phyloP scores from a whole-genome alignment of 257 asterid species.

The Cruciata laevipes region DNA sequence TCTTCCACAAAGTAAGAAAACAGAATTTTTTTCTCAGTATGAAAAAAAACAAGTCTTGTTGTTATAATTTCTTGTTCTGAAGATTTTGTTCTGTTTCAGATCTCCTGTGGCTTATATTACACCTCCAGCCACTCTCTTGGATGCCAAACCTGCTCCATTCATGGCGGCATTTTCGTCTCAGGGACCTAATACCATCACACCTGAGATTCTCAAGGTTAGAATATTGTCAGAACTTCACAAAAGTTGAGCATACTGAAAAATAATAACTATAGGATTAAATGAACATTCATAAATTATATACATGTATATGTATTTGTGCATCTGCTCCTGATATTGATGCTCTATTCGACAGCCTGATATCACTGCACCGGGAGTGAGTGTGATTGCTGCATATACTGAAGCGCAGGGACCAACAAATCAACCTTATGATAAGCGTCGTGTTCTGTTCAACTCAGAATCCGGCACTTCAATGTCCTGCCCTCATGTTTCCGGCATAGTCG shows the following conservation, averaged over 20 bases:
- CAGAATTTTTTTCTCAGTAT: background rate
- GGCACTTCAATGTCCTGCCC: constrained; percentile 99
- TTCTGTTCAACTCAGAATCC: constrained; percentile 51
- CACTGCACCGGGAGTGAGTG: constrained; percentile 90
- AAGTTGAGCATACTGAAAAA: too few species aligned
- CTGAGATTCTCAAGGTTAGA: constrained; percentile 73
- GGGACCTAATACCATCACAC: constrained; percentile 63
- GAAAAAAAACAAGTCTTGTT: background rate
- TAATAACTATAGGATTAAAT: too few species aligned
- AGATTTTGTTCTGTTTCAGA: constrained; percentile 24
- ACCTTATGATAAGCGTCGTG: constrained; percentile 52
- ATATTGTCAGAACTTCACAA: background rate
- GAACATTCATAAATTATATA: background rate
- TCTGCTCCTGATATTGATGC: background rate
- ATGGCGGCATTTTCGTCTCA: constrained; percentile 87
- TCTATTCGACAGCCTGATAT: constrained; percentile 70
- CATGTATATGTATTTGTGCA: background rate
- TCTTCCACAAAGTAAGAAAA: constrained; percentile 45
- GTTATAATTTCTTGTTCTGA: background rate
- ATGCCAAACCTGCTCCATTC: constrained; percentile 71
- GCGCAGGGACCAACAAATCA: constrained; percentile 68
- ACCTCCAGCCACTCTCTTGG: constrained; percentile 42
- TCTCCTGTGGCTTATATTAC: constrained; percentile 55
- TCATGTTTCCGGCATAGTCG: constrained; percentile 77
- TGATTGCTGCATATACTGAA: constrained; percentile 72